Evolutionary conservation across 1,284 basidiomycete genomes (phyloP).

Genomic region (Schizopora paradoxa): DNA sequence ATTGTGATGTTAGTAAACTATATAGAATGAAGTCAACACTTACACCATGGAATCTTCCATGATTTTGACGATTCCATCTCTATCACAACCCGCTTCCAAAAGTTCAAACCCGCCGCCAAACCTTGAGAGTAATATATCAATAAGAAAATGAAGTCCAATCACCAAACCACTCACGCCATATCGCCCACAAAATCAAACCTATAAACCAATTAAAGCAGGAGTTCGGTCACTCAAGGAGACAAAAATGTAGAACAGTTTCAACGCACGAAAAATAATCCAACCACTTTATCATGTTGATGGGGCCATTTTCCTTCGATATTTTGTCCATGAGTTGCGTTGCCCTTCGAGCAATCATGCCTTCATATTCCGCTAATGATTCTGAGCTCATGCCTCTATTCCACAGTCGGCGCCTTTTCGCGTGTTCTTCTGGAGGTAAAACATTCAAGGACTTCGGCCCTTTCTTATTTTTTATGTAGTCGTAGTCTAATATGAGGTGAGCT

Average conservation of each 20-base stretch:
- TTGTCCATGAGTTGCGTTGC: no score
- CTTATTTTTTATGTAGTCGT: no score
- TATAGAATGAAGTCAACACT: no score
- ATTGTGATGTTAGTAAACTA: no score
- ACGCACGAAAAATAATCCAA: constrained; percentile 21
- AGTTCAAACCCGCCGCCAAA: constrained; percentile 28
- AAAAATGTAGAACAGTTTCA: constrained; percentile 32
- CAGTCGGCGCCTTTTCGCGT: constrained; percentile 20
- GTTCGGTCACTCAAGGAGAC: no score
- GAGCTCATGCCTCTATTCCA: no score
- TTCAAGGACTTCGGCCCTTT: no score
- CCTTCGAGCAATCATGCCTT: no score
- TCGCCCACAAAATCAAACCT: constrained; percentile 38
- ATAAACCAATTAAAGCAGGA: constrained; percentile 27
- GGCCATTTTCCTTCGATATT: no score
- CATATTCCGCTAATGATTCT: no score
- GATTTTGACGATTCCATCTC: constrained; percentile 13
- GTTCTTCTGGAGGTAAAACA: no score
- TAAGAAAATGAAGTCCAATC: background rate
- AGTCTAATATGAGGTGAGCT: no score
- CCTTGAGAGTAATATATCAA: constrained; percentile 17
- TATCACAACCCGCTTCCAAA: constrained; percentile 25
- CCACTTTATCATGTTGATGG: constrained; percentile 26
- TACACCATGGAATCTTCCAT: constrained; percentile 19
- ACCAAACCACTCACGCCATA: constrained; percentile 26